Base-by-base conservation (phyloP, 2,329 filamentous ascomycete species). In the Cryphonectria parasitica region DNA sequence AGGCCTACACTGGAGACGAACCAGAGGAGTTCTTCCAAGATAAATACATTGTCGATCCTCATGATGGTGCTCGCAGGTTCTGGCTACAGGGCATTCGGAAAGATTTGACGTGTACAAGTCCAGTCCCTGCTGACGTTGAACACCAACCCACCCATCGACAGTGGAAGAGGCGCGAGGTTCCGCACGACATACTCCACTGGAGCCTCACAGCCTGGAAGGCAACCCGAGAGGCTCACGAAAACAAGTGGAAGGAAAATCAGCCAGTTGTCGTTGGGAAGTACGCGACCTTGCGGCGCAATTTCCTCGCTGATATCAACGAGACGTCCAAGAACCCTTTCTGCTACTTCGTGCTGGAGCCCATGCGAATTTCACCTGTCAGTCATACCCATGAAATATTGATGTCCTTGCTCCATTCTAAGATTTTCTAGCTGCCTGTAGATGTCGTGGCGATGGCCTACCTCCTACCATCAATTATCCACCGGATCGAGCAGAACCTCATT, bases 391-490 rank as follows among this genome's bases (percentile, higher is more conserved):
- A 61, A 22, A n/a, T 39, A 64, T 19, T 61, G 0, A 34, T 22
- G 15, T 3, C 3, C 8, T 31, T 25, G 3, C 3, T 31, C 0
- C 25, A 11, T 68, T 64, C 75, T 80, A 69, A 80, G 66, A 62
- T 11, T 0, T 6, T 6, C 0, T 64, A 94, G 89, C 83, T 98
- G 5, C 88, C 93, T 0, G 82, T 89, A 0, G 83, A 88, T 1
- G 81, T 92, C n/a, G 93, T 93, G 0, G 85, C 88, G 4, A 93
- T 93, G 83, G 90, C 88, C 25, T 89, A 95, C 75, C 84, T 89
- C 0, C 90, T 98, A 71, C 95, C 96, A 0, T 91, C 94, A 0
- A 92, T 97, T 54, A 92, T 98, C 52, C 91, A 94, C 77, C 89
- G 94, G 13, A 82, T 98, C 8, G 95, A 99, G 74, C 90, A 91